Evolutionary conservation across 2,329 filamentous ascomycete species (phyloP).

Genomic region (Exophiala spinifera): DNA sequence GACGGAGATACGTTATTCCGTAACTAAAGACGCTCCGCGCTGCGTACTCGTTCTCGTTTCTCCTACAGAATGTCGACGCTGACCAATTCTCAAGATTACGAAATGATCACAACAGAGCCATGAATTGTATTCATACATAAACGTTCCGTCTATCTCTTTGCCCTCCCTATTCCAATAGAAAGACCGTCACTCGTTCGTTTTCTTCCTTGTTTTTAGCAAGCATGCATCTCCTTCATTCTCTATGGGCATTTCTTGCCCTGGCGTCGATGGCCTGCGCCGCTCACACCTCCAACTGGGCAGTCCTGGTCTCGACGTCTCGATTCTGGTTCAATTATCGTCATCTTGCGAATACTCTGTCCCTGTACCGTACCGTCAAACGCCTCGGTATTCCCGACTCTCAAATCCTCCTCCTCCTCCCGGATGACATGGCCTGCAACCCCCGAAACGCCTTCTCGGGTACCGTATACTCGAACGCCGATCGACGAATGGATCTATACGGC

Average conservation of each 20-base stretch:
- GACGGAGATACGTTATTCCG: background rate
- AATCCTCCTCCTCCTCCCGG: constrained; percentile 99
- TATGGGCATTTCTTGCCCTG: constrained; percentile 18
- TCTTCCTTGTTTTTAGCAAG: background rate
- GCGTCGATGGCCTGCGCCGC: constrained; percentile 13
- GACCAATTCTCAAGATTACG: background rate
- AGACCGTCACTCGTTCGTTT: background rate
- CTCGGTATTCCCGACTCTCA: constrained; percentile 97
- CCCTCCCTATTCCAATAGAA: background rate
- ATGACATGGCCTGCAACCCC: constrained; percentile 99
- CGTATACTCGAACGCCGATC: constrained; percentile 96
- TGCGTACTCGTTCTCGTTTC: background rate
- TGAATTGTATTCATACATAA: background rate
- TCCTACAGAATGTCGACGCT: background rate
- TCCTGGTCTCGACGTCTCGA: constrained; percentile 94
- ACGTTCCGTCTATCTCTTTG: background rate
- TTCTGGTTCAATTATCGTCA: constrained; percentile 99
- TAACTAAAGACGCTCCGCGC: background rate
- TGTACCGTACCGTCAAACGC: constrained; percentile 97
- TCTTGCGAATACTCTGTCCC: constrained; percentile 92
- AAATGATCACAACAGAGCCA: background rate
- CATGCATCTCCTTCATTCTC: constrained; percentile 10
- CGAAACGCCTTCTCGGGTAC: constrained; percentile 97
- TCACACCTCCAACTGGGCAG: constrained; percentile 98
- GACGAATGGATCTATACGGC: constrained; percentile 91